Conservation (phyloP, 768 basidiomycete species). For the Pisolithus albus region DNA sequence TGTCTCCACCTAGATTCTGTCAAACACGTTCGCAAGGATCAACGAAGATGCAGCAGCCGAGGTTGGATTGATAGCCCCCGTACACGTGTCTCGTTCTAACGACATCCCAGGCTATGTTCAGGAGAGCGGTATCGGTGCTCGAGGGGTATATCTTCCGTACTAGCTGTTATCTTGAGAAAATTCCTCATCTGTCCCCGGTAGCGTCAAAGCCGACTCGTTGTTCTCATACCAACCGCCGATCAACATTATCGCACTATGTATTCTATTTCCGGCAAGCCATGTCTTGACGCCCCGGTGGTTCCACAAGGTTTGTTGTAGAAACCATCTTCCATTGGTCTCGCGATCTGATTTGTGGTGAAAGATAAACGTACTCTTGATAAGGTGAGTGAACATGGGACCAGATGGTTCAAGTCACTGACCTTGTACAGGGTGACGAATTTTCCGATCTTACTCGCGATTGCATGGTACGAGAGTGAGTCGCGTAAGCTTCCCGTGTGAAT, state of each 20-base stretch:
- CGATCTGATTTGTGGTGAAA: conserved; percentile 25
- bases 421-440: conserved; percentile 64
- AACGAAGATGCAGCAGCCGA: conserved; percentile 91
- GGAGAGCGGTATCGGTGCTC: conserved; percentile 87
- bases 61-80: conserved; percentile 33
- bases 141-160: conserved; percentile 60
- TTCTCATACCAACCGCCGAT: conserved; percentile 95
- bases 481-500: not conserved
- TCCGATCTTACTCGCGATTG: conserved; percentile 73
- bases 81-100: not conserved
- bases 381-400: conserved; percentile 32
- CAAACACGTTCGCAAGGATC: conserved; percentile 91
- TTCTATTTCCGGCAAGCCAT: conserved; percentile 85
- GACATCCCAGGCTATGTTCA: conserved; percentile 74
- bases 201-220: conserved; percentile 84
- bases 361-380: conserved; percentile 86
- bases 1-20: conserved; percentile 62
- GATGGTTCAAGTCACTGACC: not conserved
- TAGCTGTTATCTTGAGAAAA: not conserved
- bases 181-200: conserved; percentile 18
- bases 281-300: conserved; percentile 93
- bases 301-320: conserved; percentile 62
- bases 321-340: conserved; percentile 2
- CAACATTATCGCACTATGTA: conserved; percentile 78
- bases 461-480: conserved; percentile 67